Evolutionary conservation across 1,284 basidiomycete species (phyloP).

Genomic region (Vanrija sp.): DNA sequence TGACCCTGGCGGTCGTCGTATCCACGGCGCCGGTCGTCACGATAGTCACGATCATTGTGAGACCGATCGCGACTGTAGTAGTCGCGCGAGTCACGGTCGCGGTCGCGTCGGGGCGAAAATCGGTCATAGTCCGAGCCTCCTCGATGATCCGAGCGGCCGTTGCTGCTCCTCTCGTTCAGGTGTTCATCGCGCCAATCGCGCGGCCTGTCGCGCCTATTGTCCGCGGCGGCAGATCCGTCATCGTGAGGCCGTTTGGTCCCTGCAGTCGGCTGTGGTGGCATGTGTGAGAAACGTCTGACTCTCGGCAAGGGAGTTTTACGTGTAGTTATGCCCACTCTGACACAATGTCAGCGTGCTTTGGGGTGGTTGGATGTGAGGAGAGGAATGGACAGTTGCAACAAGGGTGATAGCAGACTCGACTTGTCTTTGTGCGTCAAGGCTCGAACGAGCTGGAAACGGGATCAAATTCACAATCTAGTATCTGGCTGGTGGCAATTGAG

Average conservation of each 20-base stretch:
- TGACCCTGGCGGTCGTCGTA: constrained; percentile 9
- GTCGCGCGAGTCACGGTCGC: constrained; percentile 8
- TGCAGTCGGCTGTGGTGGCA: constrained; percentile 7
- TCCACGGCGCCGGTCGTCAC: constrained; percentile 12
- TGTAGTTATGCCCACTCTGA: neutral
- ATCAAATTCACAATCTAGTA: no score
- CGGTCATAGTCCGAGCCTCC: neutral
- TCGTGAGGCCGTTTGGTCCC: constrained; percentile 9
- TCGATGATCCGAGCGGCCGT: neutral
- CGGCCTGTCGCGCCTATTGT: constrained; percentile 59
- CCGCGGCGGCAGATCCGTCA: constrained; percentile 27
- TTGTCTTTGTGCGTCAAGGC: no score
- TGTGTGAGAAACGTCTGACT: constrained; percentile 13
- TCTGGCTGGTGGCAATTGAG: no score
- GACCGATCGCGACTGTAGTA: constrained; percentile 4
- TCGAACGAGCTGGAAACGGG: no score
- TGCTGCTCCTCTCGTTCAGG: constrained; percentile 47
- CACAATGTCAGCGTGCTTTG: neutral
- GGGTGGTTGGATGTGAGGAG: neutral
- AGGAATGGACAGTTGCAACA: neutral
- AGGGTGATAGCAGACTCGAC: no score
- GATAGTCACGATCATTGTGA: constrained; percentile 14
- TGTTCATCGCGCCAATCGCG: constrained; percentile 74
- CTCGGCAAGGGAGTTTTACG: constrained; percentile 10
- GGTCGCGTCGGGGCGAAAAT: neutral